A percentile compares a stretch with the other conserved stretches of the same genome.
Conservation (phyloP, 164 flowering plant species). For the Houttuynia cordata region DNA sequence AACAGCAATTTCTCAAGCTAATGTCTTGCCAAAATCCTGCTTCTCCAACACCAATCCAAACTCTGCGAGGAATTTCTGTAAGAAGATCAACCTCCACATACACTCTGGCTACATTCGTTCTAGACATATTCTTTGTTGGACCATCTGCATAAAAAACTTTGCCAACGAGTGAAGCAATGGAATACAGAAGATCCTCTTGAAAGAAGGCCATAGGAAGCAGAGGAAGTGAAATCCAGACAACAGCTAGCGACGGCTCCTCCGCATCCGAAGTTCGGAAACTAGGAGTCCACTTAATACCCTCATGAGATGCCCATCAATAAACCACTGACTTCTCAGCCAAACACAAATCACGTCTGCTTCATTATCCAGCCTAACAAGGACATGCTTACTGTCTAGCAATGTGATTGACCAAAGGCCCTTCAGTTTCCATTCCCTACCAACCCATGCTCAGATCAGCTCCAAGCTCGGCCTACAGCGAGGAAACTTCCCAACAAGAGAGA, state of each 20-base stretch:
- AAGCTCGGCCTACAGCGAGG: neutral
- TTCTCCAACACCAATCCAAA: neutral
- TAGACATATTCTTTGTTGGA: neutral
- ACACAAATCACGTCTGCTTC: neutral
- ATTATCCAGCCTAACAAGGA: neutral
- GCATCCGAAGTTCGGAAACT: neutral
- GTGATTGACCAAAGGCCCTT: neutral
- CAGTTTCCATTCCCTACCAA: neutral
- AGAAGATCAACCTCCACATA: conserved; percentile 2
- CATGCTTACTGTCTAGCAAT: neutral
- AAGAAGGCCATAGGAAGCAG: neutral
- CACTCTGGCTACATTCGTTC: neutral
- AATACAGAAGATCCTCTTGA: neutral
- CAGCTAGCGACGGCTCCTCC: neutral
- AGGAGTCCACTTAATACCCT: conserved; percentile 1
- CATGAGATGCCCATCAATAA: neutral
- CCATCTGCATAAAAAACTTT: neutral
- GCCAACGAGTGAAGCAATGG: neutral
- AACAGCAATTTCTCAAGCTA: neutral
- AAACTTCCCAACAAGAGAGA: neutral
- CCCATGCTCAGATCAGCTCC: neutral
- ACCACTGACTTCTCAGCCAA: neutral
- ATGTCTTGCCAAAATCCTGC: neutral
- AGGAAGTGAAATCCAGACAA: neutral
- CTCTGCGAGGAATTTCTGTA: neutral